Percentiles rank a stretch among this genome's conserved stretches.
Evolutionary conservation across 805 yeast species (phyloP).

Genomic region (Tetrapisispora fleetii): DNA sequence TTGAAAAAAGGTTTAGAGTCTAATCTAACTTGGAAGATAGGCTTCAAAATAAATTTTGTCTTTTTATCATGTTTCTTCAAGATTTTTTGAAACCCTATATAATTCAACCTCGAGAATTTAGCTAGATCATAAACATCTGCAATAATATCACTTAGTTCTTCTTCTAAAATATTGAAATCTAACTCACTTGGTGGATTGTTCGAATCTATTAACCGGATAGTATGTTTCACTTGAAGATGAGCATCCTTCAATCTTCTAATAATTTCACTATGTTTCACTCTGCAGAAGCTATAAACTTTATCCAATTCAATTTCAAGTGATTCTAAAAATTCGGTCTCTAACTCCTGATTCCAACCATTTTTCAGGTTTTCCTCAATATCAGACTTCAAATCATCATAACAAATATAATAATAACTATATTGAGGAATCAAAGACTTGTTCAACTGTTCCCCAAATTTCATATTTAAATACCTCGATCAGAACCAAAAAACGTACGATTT

Average conservation of each 20-base stretch:
- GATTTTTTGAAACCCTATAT: slow-evolving; percentile 95
- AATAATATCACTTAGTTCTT: slow-evolving; percentile 73
- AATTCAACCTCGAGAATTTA: slow-evolving; percentile 84
- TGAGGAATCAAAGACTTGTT: slow-evolving; percentile 83
- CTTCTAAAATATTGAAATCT: slow-evolving; percentile 66
- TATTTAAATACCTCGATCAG: slow-evolving; percentile 19
- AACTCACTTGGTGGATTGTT: slow-evolving; percentile 46
- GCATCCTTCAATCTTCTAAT: slow-evolving; percentile 74
- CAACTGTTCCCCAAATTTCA: slow-evolving; percentile 95
- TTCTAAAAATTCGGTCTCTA: slow-evolving; percentile 75
- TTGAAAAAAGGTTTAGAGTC: slow-evolving; percentile 93
- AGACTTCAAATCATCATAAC: slow-evolving; percentile 84
- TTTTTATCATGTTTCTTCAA: slow-evolving; percentile 93
- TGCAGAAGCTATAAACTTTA: slow-evolving; percentile 86
- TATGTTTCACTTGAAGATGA: slow-evolving; percentile 60
- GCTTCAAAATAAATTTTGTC: slow-evolving; percentile 71
- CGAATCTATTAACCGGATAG: slow-evolving; percentile 46
- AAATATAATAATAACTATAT: slow-evolving; percentile 81
- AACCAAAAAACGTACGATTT: no score
- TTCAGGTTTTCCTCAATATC: slow-evolving; percentile 62
- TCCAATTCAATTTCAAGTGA: slow-evolving; percentile 76
- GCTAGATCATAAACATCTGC: slow-evolving; percentile 97
- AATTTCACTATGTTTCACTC: slow-evolving; percentile 79
- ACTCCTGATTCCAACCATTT: slow-evolving; percentile 61
- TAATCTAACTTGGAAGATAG: slow-evolving; percentile 86